Conservation (phyloP, 2,329 filamentous ascomycete genomes). For the Fusarium sp. region DNA sequence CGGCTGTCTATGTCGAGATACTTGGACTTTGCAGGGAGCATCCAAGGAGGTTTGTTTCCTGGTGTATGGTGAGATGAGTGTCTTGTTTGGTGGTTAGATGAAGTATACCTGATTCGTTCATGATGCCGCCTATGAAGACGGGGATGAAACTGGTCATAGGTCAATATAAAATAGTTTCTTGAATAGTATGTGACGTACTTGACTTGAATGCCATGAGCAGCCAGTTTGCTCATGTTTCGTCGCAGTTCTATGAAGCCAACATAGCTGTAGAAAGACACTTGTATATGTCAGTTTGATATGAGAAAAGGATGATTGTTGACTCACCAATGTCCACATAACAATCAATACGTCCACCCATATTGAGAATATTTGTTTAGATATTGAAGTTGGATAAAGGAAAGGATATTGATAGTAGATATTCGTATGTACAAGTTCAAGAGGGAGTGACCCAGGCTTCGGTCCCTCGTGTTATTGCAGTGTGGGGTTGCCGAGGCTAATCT, state of each 20-base stretch:
- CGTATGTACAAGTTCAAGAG: background rate
- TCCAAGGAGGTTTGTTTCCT: slow-evolving; percentile 83
- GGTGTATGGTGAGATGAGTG: slow-evolving; percentile 9
- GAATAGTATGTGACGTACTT: slow-evolving; percentile 63
- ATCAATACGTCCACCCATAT: slow-evolving; percentile 72
- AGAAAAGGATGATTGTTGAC: slow-evolving; percentile 27
- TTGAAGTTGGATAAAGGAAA: background rate
- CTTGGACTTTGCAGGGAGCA: slow-evolving; percentile 72
- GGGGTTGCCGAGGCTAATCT: slow-evolving; percentile 25
- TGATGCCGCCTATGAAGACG: slow-evolving; percentile 77
- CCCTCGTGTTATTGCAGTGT: slow-evolving; percentile 15
- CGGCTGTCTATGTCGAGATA: slow-evolving; percentile 62
- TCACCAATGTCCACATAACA: slow-evolving; percentile 75
- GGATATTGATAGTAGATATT: background rate
- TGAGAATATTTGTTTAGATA: background rate
- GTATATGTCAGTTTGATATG: slow-evolving; percentile 5
- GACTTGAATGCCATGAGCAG: slow-evolving; percentile 69
- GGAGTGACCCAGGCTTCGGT: background rate
- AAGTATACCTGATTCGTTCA: slow-evolving; percentile 64
- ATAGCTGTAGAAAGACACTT: slow-evolving; percentile 75
- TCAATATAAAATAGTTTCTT: background rate
- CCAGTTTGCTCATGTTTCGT: slow-evolving; percentile 65
- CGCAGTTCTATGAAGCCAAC: slow-evolving; percentile 68
- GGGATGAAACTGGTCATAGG: slow-evolving; percentile 69
- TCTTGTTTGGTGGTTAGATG: background rate